Conservation (phyloP, 1,284 basidiomycete genomes). For the Cutaneotrichosporon arboriforme region DNA sequence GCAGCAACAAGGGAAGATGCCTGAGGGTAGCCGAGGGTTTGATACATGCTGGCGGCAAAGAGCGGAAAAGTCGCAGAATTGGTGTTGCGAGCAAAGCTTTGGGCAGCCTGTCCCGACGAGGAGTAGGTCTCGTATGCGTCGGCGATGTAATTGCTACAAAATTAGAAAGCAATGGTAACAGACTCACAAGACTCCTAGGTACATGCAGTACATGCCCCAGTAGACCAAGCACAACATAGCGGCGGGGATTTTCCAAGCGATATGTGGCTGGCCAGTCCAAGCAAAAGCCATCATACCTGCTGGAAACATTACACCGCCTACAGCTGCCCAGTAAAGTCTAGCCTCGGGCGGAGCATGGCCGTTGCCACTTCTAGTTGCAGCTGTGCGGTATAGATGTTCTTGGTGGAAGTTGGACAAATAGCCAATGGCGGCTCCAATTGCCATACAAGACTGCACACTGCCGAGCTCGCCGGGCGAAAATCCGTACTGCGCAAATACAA, state of each 20-base stretch:
- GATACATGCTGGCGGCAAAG: constrained; percentile 38
- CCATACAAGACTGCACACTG: constrained; percentile 27
- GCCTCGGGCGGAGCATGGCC: constrained; percentile 50
- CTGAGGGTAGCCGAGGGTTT: constrained; percentile 32
- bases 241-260: constrained; percentile 36
- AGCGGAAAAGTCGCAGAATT: constrained; percentile 35
- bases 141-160: constrained; percentile 39
- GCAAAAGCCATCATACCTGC: constrained; percentile 32
- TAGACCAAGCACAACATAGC: constrained; percentile 29
- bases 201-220: constrained; percentile 38
- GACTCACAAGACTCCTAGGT: constrained; percentile 39
- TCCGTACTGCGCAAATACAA: constrained; percentile 40
- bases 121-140: constrained; percentile 37
- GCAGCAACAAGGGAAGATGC: constrained; percentile 39
- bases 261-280: constrained; percentile 36
- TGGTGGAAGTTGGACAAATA: constrained; percentile 59
- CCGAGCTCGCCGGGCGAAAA: constrained; percentile 35
- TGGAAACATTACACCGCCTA: constrained; percentile 43
- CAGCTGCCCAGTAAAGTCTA: constrained; percentile 46
- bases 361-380: constrained; percentile 21
- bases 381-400: constrained; percentile 31
- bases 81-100: constrained; percentile 41
- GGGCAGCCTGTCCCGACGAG: constrained; percentile 46
- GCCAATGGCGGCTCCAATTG: constrained; percentile 62
- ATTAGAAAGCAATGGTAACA: neutral